Evolutionary conservation across 306 rosid species (phyloP).

Genomic region (Cicer judaicum): DNA sequence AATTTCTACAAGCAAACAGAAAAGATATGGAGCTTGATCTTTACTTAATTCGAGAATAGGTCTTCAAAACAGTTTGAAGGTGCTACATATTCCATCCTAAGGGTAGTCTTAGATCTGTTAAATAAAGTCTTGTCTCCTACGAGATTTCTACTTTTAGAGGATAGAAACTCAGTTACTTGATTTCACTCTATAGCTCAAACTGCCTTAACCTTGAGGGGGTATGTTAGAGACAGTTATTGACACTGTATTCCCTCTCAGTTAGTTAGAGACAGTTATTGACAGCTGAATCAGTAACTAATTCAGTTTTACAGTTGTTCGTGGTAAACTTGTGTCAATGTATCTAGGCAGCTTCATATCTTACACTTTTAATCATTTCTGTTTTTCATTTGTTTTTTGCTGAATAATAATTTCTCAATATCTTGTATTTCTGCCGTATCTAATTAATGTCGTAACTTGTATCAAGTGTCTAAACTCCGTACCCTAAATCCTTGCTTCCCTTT

Average conservation of each 20-base stretch:
- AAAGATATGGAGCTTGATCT: too few species aligned
- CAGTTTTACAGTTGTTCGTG: background rate
- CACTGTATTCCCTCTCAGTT: background rate
- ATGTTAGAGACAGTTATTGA: background rate
- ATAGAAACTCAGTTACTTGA: background rate
- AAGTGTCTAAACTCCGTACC: background rate
- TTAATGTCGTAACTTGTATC: background rate
- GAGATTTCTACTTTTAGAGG: background rate
- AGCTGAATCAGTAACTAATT: background rate
- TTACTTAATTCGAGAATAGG: background rate
- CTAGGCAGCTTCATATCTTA: background rate
- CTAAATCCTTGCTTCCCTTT: background rate
- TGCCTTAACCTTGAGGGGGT: background rate
- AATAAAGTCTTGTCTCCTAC: background rate
- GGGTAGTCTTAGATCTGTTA: background rate
- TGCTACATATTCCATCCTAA: background rate
- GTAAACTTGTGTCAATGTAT: background rate
- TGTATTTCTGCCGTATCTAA: background rate
- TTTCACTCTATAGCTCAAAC: background rate
- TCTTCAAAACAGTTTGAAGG: background rate
- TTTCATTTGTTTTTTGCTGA: background rate
- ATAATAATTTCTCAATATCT: background rate
- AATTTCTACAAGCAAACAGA: background rate
- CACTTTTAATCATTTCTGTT: too few species aligned
- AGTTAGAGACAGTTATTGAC: background rate